A percentile compares a stretch with the other conserved stretches of the same genome.
Evolutionary conservation across 495 filamentous ascomycete genomes (phyloP).

Genomic region (Pyrenopolyporus hunteri): DNA sequence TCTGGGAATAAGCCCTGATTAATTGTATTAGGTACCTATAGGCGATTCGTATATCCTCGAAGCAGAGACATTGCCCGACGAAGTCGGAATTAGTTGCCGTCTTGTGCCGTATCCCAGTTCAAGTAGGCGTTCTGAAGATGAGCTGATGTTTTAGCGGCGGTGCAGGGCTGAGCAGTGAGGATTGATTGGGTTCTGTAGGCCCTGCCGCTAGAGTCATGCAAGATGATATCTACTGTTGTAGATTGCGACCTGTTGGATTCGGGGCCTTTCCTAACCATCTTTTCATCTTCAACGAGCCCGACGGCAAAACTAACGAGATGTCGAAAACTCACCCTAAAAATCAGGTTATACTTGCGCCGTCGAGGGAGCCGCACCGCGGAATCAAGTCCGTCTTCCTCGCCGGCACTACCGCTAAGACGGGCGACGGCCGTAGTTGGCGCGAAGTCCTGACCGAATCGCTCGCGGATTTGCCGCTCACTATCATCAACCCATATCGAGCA

Average conservation of each 20-base stretch:
- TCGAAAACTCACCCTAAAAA: slow-evolving; percentile 20
- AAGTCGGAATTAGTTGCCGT: too few species aligned
- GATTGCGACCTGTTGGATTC: not conserved
- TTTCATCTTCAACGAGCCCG: not conserved
- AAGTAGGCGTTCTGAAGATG: too few species aligned
- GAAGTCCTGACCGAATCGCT: slow-evolving; percentile 43
- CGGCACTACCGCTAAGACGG: slow-evolving; percentile 44
- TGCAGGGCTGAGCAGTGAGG: not conserved
- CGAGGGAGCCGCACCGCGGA: slow-evolving; percentile 34
- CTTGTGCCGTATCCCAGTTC: too few species aligned
- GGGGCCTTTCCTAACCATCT: slow-evolving; percentile 5
- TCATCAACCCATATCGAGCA: slow-evolving; percentile 62
- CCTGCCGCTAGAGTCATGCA: not conserved
- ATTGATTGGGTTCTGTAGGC: not conserved
- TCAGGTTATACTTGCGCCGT: slow-evolving; percentile 45
- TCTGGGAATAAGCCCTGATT: too few species aligned
- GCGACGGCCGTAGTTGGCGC: slow-evolving; percentile 50
- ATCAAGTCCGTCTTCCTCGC: slow-evolving; percentile 51
- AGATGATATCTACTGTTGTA: not conserved
- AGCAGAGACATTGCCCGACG: too few species aligned
- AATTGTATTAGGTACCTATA: not conserved
- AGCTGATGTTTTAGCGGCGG: not conserved
- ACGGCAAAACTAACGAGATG: slow-evolving; percentile 7
- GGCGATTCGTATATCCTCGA: not conserved
- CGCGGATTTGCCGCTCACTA: slow-evolving; percentile 54